Percentiles rank a stretch among this genome's conserved stretches.
phyloP scores from a whole-genome alignment of 805 yeast species.

The Suhomyces emberorum region DNA sequence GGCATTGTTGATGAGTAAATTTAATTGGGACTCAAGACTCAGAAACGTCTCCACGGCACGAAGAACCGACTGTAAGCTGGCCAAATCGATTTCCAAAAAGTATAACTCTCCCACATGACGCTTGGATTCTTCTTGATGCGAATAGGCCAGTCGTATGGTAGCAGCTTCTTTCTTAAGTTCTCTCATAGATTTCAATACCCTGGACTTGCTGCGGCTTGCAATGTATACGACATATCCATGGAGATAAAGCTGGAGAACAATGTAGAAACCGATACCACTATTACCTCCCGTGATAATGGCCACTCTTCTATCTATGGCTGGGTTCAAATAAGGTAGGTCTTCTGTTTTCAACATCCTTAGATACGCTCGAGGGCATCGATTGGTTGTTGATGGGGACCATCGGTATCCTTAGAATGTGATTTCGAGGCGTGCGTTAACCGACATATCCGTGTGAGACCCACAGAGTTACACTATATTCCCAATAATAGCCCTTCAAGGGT shows the following conservation, averaged over 20 bases:
- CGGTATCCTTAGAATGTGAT: too few relatives aligned
- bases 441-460: too few relatives aligned
- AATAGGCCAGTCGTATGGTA: slow-evolving; percentile 19
- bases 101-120: slow-evolving; percentile 35
- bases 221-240: slow-evolving; percentile 78
- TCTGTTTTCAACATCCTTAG: neutral
- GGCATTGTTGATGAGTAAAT: slow-evolving; percentile 71
- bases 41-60: slow-evolving; percentile 47
- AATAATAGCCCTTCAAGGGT: too few relatives aligned
- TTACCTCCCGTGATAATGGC: slow-evolving; percentile 81
- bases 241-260: slow-evolving; percentile 68
- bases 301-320: slow-evolving; percentile 51
- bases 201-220: slow-evolving; percentile 61
- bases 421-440: too few relatives aligned
- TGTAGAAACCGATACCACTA: slow-evolving; percentile 76
- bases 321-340: slow-evolving; percentile 58
- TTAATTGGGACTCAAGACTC: slow-evolving; percentile 47
- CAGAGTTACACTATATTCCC: too few relatives aligned
- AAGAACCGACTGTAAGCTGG: slow-evolving; percentile 30
- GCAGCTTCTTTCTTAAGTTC: slow-evolving; percentile 56
- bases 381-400: too few relatives aligned
- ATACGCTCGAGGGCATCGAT: too few relatives aligned
- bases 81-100: slow-evolving; percentile 37
- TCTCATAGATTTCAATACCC: slow-evolving; percentile 55
- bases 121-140: slow-evolving; percentile 17